A percentile compares a stretch with the other conserved stretches of the same genome.
phyloP scores from a whole-genome alignment of 805 yeast genomes.

The Novakomyces olei region DNA sequence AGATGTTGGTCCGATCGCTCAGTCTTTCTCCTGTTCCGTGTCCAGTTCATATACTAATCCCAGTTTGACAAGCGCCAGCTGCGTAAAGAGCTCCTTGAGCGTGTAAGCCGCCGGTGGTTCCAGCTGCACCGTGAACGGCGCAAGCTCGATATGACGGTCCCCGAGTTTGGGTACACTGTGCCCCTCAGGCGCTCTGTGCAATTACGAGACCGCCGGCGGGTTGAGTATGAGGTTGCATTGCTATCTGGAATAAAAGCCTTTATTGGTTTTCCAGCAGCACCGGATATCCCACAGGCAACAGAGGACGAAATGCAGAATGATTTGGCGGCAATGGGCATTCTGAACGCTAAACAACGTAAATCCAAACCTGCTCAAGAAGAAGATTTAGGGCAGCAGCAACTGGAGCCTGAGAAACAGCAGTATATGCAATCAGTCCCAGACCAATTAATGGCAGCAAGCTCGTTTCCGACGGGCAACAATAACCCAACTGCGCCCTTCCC shows the following conservation, averaged over 20 bases:
- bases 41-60: no score
- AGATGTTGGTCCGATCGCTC: no score
- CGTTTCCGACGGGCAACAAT: no score
- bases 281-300: constrained; percentile 38
- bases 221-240: constrained; percentile 46
- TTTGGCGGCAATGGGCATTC: constrained; percentile 35
- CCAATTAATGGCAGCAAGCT: no score
- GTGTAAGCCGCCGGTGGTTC: constrained; percentile 39
- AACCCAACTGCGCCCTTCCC: no score
- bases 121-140: constrained; percentile 74
- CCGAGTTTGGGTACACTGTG: constrained; percentile 23
- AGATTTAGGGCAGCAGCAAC: no score
- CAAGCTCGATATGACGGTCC: constrained; percentile 42
- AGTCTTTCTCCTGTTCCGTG: no score
- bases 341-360: background rate
- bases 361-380: no score
- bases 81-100: background rate
- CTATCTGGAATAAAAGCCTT: constrained; percentile 43
- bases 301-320: constrained; percentile 60
- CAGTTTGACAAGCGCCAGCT: background rate
- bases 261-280: constrained; percentile 69
- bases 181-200: constrained; percentile 25
- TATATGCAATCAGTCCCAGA: no score
- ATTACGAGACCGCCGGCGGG: constrained; percentile 43
- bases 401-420: no score